Evolutionary conservation across 495 filamentous ascomycete genomes (phyloP), one percentile per base, ranked within the genome.

Genomic region (Saxophila tyrrhenica): DNA sequence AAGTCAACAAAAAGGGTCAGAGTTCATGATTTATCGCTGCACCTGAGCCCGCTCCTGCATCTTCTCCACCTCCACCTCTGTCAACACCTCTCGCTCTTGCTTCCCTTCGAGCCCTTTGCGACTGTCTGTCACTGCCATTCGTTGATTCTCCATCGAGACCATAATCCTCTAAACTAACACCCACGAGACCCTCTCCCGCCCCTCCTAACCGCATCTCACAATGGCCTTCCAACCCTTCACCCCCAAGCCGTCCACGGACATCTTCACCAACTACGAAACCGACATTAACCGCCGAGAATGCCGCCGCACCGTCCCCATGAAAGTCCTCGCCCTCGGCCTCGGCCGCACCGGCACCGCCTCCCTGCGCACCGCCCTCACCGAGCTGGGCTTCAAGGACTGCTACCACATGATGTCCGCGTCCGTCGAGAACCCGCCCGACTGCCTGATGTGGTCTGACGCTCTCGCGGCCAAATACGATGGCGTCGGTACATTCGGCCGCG

Each of bases 391-490:
- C 66, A 57, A 72, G 55, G 74, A 80, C 65, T 78, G 73, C 58
- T 83, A 83, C 72, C 81, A 85, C 70, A 81, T 82, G 70, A 82
- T 81, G 78, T 78, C 77, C 51, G 74, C 76, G 51, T 73, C 75
- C 51, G 72, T 83, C 51, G 78, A 83, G 65, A 76, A 81, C 61
- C 75, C 76, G 7, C 74, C 72, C 0, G 78, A 82, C 60, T 76
- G 74, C 43, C 63, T 75, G 1, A 78, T 80, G 67, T 85, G 82
- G 82, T 74, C 76, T 64, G 78, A 83, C 62, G 81, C 80, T 41
- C 70, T 84, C n/a, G 68, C 69, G 19, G 80, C 80, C 55, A 84
- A 84, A 59, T 85, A 78, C 65, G 71, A 80, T 51, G 77, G 78
- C 13, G 66, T 75, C 16, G 79, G 79, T 42, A 72, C 76, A 51